phyloP scores from a whole-genome alignment of 768 basidiomycete genomes.

The Trametes cubensis region DNA sequence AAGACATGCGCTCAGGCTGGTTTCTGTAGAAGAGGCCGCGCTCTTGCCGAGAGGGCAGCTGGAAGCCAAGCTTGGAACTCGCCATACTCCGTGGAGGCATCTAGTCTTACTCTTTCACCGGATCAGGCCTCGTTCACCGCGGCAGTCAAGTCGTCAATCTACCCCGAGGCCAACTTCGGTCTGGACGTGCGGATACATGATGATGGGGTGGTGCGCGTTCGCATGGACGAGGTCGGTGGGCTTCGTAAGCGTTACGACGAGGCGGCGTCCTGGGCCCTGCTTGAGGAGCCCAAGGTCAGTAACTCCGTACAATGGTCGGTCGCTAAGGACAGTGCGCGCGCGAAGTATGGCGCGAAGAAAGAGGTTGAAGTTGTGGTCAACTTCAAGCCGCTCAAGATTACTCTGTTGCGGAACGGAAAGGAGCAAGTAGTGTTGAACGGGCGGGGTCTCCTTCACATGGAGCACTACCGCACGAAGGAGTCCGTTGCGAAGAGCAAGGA shows the following conservation, averaged over 20 bases:
- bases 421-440: slow-evolving; percentile 91
- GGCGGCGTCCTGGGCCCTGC: slow-evolving; percentile 85
- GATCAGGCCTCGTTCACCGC: slow-evolving; percentile 70
- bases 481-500: slow-evolving; percentile 46
- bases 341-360: slow-evolving; percentile 64
- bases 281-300: slow-evolving; percentile 69
- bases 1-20: slow-evolving; percentile 94
- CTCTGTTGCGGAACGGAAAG: slow-evolving; percentile 70
- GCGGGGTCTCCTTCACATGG: slow-evolving; percentile 91
- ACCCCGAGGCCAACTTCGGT: slow-evolving; percentile 81
- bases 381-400: slow-evolving; percentile 76
- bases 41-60: slow-evolving; percentile 72
- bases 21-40: slow-evolving; percentile 92
- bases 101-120: slow-evolving; percentile 53
- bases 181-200: slow-evolving; percentile 83
- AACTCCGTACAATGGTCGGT: slow-evolving; percentile 63
- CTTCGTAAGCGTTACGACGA: slow-evolving; percentile 89
- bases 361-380: slow-evolving; percentile 67
- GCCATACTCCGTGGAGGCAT: slow-evolving; percentile 77
- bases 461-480: slow-evolving; percentile 86
- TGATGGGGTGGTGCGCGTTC: slow-evolving; percentile 87
- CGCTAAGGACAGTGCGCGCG: slow-evolving; percentile 65
- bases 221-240: slow-evolving; percentile 87
- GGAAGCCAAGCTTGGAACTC: slow-evolving; percentile 72
- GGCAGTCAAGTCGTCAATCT: slow-evolving; percentile 74